Evolutionary conservation across 768 basidiomycete genomes (phyloP).

Genomic region (Tremella fuciformis): DNA sequence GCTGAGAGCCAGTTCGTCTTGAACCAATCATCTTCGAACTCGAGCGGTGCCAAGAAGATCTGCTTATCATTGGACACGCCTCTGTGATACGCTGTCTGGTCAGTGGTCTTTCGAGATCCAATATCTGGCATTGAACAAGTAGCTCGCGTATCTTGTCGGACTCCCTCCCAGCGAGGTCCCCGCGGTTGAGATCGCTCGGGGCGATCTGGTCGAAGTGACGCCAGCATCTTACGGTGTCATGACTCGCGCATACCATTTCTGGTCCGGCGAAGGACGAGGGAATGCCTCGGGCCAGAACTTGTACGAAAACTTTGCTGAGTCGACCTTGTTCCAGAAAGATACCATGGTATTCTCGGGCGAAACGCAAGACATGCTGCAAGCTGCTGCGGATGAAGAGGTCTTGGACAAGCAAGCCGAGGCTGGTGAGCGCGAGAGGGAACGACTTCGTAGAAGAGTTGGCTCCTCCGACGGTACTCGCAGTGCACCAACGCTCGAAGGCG

Average conservation of each 20-base stretch:
- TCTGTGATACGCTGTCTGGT: conserved; percentile 91
- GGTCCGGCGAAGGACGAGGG: conserved; percentile 50
- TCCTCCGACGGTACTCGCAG: conserved; percentile 24
- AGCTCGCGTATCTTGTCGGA: conserved; percentile 67
- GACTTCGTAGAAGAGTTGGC: conserved; percentile 7
- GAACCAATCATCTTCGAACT: conserved; percentile 90
- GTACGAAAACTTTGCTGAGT: conserved; percentile 54
- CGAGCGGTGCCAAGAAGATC: conserved; percentile 88
- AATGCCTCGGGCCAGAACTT: conserved; percentile 50
- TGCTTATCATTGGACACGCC: conserved; percentile 94
- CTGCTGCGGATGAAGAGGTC: conserved; percentile 42
- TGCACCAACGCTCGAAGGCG: conserved; percentile 15
- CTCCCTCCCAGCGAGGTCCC: conserved; percentile 94
- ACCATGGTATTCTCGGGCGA: conserved; percentile 34
- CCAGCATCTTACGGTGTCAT: conserved; percentile 67
- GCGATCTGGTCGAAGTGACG: conserved; percentile 79
- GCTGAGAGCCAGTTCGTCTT: conserved; percentile 68
- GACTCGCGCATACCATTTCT: conserved; percentile 64
- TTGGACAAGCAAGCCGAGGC: conserved; percentile 34
- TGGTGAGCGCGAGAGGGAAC: conserved; percentile 10
- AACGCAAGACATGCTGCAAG: conserved; percentile 42
- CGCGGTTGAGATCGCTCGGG: conserved; percentile 92
- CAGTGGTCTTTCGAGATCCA: conserved; percentile 16
- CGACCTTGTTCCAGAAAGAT: conserved; percentile 31
- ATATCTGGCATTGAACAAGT: not conserved